Evolutionary conservation across 2,329 filamentous ascomycete species (phyloP), one percentile per base, ranked within the genome.

Genomic region (Cladophialophora bantiana): DNA sequence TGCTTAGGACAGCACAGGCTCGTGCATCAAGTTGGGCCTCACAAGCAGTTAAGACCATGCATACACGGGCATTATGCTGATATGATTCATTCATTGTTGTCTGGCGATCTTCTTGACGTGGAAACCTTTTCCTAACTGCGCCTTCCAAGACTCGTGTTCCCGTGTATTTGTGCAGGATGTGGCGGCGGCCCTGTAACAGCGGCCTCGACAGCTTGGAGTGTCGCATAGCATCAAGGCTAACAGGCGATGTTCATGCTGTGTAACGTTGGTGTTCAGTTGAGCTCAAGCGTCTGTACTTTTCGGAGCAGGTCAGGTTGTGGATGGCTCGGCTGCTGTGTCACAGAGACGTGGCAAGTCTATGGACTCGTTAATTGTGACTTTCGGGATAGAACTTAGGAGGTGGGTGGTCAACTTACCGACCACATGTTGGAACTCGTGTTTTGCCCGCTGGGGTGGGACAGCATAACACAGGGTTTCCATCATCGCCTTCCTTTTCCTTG

Each of bases 241-340:
- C 20, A 7, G 42, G 9, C n/a, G 42, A 7, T 26, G 42, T 48
- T 48, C 42, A 50, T 50, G 45, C 20, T 26, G 45, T 50, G 45
- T 50, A 50, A 50, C 45, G 10, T 50, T 50, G 18, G 10, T 3
- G 45, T 50, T 26, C 45, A 26, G 10, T 50, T 7, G 7, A 4
- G 18, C 4, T 50, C 45, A 26, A 13, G 6, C 18, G 12, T 50
- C 3, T 10, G 7, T 4, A 26, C 26, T 9, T 50, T 26, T 26
- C n/a, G 7, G 15, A 20, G 18, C 18, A 26, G 7, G 45, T 10
- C 45, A 26, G 18, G 40, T 15, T 18, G n/a, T 20, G 40, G 40
- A 3, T 20, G 38, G 38, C n/a, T n/a, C 35, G 7, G 57, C 57
- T 59, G 57, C 57, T 50, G 57, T 59, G 57, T 59, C 40, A 59